Evolutionary conservation across 1,139 yeast genomes (phyloP), one percentile per base, ranked within the genome.

Genomic region (Yamadazyma taylorii): DNA sequence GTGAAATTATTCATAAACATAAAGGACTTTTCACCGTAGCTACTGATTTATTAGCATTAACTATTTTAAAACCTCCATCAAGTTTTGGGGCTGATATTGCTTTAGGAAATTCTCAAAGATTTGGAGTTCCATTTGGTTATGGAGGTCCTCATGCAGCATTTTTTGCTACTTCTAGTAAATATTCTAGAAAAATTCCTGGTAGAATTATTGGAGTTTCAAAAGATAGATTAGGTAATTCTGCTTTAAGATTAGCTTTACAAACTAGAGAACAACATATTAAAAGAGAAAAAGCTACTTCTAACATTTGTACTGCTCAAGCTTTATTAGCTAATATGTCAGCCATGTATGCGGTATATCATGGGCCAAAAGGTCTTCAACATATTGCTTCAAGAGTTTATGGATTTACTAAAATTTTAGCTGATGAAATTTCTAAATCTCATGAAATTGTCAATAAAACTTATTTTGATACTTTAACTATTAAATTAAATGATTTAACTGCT

Each of bases 81-180:
- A 75, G 76, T 32, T 86, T 85, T 55, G 90, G 90, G 37, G 97
- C 97, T 33, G 98, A 92, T 60, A 85, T 92, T 41, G 96, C 86
- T 2, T 72, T 92, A 40, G 98, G 98, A 39, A 81, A 89, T 14
- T 78, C 97, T 5, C 98, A 92, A 71, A 77, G 98, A 62, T 88
- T 92, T 52, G 98, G 98, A 55, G 97, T 92, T 32, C 97, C 98
- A 40, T 79, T 90, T 66, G 98, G 97, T 11, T 92, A 82, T 56
- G 98, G 98, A 56, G 98, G 98, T 24, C 98, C 98, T 5, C 98
- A 92, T 60, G 98, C 98, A 36, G 98, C 96, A 0, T 92, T 88
- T 68, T 90, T 92, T 55, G 88, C 97, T 12, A 95, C 94, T 34
- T 73, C 80, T 17, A 76, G 80, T 44, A 75, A 79, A 45, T 76